phyloP scores from a whole-genome alignment of 2,329 filamentous ascomycete genomes.

The Eutypa lata region DNA sequence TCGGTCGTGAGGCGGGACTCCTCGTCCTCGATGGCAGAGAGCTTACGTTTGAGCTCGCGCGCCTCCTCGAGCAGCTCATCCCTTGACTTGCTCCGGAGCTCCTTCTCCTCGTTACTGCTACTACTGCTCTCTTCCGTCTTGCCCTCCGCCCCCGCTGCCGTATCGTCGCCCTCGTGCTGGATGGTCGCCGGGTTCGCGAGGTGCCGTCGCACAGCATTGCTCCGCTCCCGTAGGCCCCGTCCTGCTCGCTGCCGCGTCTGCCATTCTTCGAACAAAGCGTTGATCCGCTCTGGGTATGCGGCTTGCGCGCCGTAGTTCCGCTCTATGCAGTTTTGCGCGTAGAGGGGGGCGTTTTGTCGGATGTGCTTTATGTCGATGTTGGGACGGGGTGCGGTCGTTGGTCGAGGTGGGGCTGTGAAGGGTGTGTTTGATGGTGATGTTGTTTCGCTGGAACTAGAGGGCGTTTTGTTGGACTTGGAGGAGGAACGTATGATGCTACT shows the following conservation, averaged over 20 bases:
- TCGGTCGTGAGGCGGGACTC: slow-evolving; percentile 60
- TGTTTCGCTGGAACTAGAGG: background rate
- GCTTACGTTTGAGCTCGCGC: slow-evolving; percentile 58
- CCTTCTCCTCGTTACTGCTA: too few species aligned
- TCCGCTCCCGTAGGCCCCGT: slow-evolving; percentile 60
- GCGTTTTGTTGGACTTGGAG: too few species aligned
- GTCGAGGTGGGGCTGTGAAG: slow-evolving; percentile 40
- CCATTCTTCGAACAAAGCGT: slow-evolving; percentile 54
- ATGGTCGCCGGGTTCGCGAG: slow-evolving; percentile 50
- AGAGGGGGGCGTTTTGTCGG: slow-evolving; percentile 75
- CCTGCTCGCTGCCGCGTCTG: slow-evolving; percentile 58
- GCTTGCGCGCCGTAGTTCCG: slow-evolving; percentile 71
- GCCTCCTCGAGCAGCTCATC: slow-evolving; percentile 62
- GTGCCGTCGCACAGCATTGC: slow-evolving; percentile 60
- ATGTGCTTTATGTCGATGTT: slow-evolving; percentile 85
- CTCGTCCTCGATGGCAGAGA: slow-evolving; percentile 57
- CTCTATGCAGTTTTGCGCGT: slow-evolving; percentile 78
- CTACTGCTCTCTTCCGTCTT: slow-evolving; percentile 14
- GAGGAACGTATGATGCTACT: slow-evolving; percentile 13
- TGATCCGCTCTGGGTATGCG: slow-evolving; percentile 54
- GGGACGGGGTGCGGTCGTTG: slow-evolving; percentile 73
- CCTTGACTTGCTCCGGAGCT: slow-evolving; percentile 21
- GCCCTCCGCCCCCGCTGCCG: slow-evolving; percentile 13
- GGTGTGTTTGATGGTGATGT: slow-evolving; percentile 1
- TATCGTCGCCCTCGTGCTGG: slow-evolving; percentile 41